Conservation (phyloP, 345 rosid species). For the Murraya koenigii region DNA sequence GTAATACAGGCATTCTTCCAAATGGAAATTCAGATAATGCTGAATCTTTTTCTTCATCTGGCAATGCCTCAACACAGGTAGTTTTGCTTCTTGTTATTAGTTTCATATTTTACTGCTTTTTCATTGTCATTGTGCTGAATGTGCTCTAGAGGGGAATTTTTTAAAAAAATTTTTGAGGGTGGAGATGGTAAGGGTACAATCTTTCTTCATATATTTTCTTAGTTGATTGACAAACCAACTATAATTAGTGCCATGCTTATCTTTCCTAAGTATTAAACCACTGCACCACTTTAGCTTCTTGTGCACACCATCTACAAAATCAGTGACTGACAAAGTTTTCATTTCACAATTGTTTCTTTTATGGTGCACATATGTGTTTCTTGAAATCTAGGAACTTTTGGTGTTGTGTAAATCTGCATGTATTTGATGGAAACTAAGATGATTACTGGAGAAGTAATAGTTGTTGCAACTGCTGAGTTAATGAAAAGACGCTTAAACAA, state of each 20-base stretch:
- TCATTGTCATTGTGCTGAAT: not conserved
- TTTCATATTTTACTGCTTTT: not conserved
- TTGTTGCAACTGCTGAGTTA: not conserved
- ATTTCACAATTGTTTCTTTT: not conserved
- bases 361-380: not conserved
- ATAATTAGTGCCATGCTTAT: not conserved
- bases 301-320: not conserved
- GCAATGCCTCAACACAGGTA: constrained; percentile 57
- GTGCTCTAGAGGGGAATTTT: not conserved
- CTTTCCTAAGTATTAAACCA: not conserved
- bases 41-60: constrained; percentile 44
- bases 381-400: not conserved
- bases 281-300: not conserved
- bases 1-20: constrained; percentile 32
- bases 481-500: not conserved
- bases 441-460: not conserved
- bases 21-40: constrained; percentile 55
- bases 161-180: not conserved
- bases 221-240: not conserved
- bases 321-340: not conserved
- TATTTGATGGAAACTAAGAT: not conserved
- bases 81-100: not conserved
- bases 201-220: not conserved
- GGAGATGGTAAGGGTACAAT: not conserved
- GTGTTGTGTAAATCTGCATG: not conserved